Evolutionary conservation across 176 grass and related monocot species (phyloP).

Genomic region (Musa troglodytarum): DNA sequence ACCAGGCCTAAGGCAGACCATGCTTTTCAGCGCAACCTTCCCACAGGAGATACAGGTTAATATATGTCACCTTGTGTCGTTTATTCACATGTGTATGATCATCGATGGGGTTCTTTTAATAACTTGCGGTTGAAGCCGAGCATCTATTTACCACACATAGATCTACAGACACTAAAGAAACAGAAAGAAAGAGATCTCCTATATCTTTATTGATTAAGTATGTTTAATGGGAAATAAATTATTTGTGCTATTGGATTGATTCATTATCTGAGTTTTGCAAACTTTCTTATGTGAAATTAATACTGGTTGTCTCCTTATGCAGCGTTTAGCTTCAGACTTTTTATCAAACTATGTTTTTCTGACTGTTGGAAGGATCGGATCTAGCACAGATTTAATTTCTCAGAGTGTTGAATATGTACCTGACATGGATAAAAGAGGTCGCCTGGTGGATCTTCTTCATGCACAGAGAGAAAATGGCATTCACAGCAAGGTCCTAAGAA

Average conservation of each 20-base stretch:
- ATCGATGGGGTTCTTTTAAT: too few species aligned
- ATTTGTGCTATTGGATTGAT: neutral
- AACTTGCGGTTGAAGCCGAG: too few species aligned
- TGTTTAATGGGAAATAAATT: too few species aligned
- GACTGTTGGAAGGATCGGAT: constrained; percentile 69
- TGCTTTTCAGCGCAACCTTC: constrained; percentile 95
- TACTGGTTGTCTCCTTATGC: constrained; percentile 8
- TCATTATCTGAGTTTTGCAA: neutral
- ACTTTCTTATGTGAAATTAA: neutral
- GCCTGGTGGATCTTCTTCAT: constrained; percentile 46
- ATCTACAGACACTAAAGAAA: too few species aligned
- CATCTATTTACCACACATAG: too few species aligned
- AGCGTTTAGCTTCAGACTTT: constrained; percentile 66
- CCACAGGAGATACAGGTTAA: constrained; percentile 68
- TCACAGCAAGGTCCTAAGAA: constrained; percentile 39
- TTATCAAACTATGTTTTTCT: constrained; percentile 76
- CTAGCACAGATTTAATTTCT: constrained; percentile 72
- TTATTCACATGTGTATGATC: neutral
- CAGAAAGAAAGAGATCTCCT: too few species aligned
- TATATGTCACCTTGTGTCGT: neutral
- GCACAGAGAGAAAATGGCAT: constrained; percentile 27
- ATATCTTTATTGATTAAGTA: too few species aligned
- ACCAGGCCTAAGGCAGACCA: constrained; percentile 50
- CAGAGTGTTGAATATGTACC: constrained; percentile 65
- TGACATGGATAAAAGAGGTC: constrained; percentile 49